Evolutionary conservation across 495 filamentous ascomycete genomes (phyloP), one percentile per base, ranked within the genome.

Genomic region (Penicillium silybi): DNA sequence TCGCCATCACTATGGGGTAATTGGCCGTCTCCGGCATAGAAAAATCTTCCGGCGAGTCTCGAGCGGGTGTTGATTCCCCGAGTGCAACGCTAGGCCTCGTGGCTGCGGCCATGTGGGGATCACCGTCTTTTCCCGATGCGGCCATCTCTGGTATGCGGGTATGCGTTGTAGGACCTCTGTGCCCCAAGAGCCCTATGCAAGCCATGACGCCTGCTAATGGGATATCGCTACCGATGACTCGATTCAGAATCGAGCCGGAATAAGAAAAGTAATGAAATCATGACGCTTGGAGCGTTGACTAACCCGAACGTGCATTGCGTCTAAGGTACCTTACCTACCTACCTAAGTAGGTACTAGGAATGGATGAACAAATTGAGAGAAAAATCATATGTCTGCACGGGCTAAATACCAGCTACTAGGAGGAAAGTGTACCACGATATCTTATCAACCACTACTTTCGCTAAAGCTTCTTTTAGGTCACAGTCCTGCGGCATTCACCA

Each of bases 51-150:
- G 26, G 26, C 26, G 11, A 32, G 29, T 3, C 29, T 15, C 11
- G 29, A 32, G 10, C 9, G 29, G 29, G 29, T 32, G 1, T 32
- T 13, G 44, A 15, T 47, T 43, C 29, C 26, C 32, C 23, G 53
- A 39, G 52, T 56, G 35, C 41, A 52, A 35, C 48, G 40, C 46
- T 39, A 43, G 41, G n/a, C n/a, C 54, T 53, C 46, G 53, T 57
- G 57, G 57, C 53, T 43, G 38, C 17, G 20, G 25, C 54, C 57
- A 57, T 60, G 53, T 60, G 57, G 57, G 49, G 57, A 60, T 60
- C 57, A 40, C 16, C 37, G 9, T 19, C n/a, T 15, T 41, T 9
- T 5, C 40, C 45, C 19, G 29, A 51, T 46, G 23, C 27, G 48
- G 19, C 17, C 4, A 56, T 35, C 35, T 52, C 18, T 20, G n/a